These are phyloP conservation scores for Brassica carinata DNA, from an alignment of 345 rosid genomes.

Conservation along the genomic window DNA sequence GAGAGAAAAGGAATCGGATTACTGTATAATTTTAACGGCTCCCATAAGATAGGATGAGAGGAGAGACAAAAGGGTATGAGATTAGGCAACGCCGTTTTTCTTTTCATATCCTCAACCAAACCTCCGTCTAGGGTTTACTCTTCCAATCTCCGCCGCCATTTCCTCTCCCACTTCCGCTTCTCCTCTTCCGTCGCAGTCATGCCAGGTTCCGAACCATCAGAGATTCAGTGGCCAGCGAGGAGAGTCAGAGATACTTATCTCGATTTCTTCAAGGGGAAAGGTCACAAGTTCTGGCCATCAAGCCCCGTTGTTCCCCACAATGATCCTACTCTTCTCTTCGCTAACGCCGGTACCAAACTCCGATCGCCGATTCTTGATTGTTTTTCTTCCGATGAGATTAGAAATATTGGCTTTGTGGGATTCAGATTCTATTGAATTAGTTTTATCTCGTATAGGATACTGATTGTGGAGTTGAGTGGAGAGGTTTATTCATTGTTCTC, in stretches of 20 bases:
- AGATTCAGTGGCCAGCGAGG: conserved; percentile 65
- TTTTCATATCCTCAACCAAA: conserved; percentile 23
- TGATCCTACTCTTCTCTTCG: conserved; percentile 92
- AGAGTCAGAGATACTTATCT: conserved; percentile 79
- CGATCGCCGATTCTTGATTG: not conserved
- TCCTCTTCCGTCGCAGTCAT: conserved; percentile 3
- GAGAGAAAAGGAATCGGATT: not conserved
- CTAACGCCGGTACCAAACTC: conserved; percentile 70
- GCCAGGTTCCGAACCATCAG: conserved; percentile 46
- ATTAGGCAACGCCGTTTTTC: conserved; percentile 26
- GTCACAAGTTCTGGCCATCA: conserved; percentile 81
- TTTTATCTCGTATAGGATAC: not conserved
- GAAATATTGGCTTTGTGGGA: not conserved
- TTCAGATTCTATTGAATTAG: not conserved
- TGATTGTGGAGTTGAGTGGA: not conserved
- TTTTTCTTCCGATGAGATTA: not conserved
- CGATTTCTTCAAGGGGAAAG: conserved; percentile 64
- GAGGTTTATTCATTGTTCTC: too few relatives aligned
- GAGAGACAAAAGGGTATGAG: conserved; percentile 35
- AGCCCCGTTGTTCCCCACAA: conserved; percentile 92
- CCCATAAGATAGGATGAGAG: conserved; percentile 5
- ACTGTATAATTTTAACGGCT: conserved; percentile 15
- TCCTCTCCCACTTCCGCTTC: not conserved
- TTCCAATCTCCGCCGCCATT: conserved; percentile 30
- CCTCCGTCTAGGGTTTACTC: conserved; percentile 40